Conservation (phyloP, 352 stramenopile species). For the Albugo candida region DNA sequence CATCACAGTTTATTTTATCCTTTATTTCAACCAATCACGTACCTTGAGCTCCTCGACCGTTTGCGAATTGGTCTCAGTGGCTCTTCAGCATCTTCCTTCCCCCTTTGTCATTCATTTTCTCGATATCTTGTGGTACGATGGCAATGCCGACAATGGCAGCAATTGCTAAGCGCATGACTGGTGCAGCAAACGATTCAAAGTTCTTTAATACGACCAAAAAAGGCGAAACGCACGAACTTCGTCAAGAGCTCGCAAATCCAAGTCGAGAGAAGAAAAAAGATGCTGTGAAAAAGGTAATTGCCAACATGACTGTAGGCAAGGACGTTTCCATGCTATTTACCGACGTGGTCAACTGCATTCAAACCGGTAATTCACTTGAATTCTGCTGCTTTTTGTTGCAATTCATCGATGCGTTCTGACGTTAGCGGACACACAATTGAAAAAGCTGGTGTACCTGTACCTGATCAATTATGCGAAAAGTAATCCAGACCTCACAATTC, state of each 20-base stretch:
- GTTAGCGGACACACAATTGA: slow-evolving; percentile 91
- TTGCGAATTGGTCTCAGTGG: no score
- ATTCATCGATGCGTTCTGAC: neutral
- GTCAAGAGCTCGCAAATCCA: slow-evolving; percentile 92
- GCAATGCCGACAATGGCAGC: slow-evolving; percentile 76
- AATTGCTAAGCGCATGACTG: slow-evolving; percentile 74
- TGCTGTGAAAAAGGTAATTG: slow-evolving; percentile 99
- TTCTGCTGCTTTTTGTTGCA: neutral
- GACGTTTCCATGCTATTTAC: slow-evolving; percentile 98
- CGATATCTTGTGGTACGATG: slow-evolving; percentile 14
- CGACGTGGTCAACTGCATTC: slow-evolving; percentile 99
- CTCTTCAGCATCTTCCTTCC: no score
- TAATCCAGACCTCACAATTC: slow-evolving; percentile 96
- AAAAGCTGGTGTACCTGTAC: slow-evolving; percentile 99
- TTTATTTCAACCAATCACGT: no score
- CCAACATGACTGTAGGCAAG: slow-evolving; percentile 98
- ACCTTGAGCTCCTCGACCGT: no score
- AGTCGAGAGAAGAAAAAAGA: slow-evolving; percentile 97
- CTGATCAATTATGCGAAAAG: slow-evolving; percentile 99
- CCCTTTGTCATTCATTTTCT: no score
- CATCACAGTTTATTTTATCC: no score
- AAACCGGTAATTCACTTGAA: slow-evolving; percentile 65
- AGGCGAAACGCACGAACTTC: slow-evolving; percentile 95
- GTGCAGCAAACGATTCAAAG: slow-evolving; percentile 89
- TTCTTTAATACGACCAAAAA: slow-evolving; percentile 99